Percentiles rank a stretch among this genome's conserved stretches.
Conservation (phyloP, 2,329 filamentous ascomycete species). For the Purpureocillium takamizusanense region DNA sequence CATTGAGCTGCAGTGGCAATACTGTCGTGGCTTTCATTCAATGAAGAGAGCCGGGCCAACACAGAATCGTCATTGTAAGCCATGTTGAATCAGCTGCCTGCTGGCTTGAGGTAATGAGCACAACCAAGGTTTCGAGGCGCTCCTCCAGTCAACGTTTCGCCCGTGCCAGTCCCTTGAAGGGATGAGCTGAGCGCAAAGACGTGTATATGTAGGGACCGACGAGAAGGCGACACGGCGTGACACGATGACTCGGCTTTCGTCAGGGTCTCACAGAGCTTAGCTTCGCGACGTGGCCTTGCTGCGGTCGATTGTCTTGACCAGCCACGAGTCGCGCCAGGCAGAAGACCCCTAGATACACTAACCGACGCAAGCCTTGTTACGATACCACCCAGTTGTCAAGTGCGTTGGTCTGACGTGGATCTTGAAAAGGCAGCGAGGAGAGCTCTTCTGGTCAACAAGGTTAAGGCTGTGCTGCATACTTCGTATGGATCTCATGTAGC, state of each 20-base stretch:
- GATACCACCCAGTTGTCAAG: background rate
- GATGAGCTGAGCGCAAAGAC: too few relatives aligned
- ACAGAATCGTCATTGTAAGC: conserved; percentile 94
- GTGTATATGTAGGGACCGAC: too few relatives aligned
- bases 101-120: too few relatives aligned
- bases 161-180: too few relatives aligned
- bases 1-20: conserved; percentile 96
- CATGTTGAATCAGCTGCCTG: conserved; percentile 46
- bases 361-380: background rate
- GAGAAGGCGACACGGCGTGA: background rate
- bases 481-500: too few relatives aligned
- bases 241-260: background rate
- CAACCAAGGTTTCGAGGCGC: background rate
- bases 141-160: too few relatives aligned
- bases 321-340: too few relatives aligned
- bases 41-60: conserved; percentile 83
- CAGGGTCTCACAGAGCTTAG: background rate
- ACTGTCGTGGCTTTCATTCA: conserved; percentile 96
- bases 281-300: background rate
- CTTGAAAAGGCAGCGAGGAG: too few relatives aligned
- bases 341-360: too few relatives aligned
- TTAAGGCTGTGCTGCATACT: too few relatives aligned
- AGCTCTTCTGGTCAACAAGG: too few relatives aligned
- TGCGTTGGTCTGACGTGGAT: too few relatives aligned
- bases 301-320: background rate